Percentiles rank a stretch among this genome's conserved stretches.
Evolutionary conservation across 1,284 basidiomycete species (phyloP).

Genomic region (Psilocybe mexicana): DNA sequence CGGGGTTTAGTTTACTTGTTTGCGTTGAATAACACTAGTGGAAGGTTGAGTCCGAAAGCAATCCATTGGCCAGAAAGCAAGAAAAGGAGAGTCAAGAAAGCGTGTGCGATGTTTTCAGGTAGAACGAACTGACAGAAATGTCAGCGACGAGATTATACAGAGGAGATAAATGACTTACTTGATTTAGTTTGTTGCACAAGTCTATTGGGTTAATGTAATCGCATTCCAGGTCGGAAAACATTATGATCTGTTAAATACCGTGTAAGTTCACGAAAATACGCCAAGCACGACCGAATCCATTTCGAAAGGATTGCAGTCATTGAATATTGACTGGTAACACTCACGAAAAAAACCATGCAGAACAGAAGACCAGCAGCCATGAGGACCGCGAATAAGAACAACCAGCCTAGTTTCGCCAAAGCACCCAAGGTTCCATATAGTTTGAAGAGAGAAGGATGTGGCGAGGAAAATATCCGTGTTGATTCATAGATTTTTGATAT

Average conservation of each 20-base stretch:
- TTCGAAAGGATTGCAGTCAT: neutral
- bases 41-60: conserved; percentile 90
- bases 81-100: conserved; percentile 86
- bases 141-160: conserved; percentile 2
- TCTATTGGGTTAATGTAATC: conserved; percentile 99
- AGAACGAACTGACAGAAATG: conserved; percentile 79
- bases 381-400: conserved; percentile 92
- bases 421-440: neutral
- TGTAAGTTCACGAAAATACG: neutral
- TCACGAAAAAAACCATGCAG: conserved; percentile 97
- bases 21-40: conserved; percentile 88
- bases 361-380: conserved; percentile 92
- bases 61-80: conserved; percentile 96
- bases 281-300: no score
- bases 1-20: conserved; percentile 76
- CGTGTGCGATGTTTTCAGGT: conserved; percentile 95
- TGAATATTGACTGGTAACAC: conserved; percentile 37
- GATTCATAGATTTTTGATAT: neutral
- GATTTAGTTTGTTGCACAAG: conserved; percentile 99
- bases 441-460: neutral
- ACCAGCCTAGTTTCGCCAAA: conserved; percentile 66
- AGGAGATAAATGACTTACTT: conserved; percentile 51
- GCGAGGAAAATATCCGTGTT: neutral
- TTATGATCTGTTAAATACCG: conserved; percentile 79
- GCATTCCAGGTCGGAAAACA: conserved; percentile 98